These are phyloP conservation scores for Atkinsonella texensis DNA, from an alignment of 2,329 filamentous ascomycete species.

Conservation along the genomic window DNA sequence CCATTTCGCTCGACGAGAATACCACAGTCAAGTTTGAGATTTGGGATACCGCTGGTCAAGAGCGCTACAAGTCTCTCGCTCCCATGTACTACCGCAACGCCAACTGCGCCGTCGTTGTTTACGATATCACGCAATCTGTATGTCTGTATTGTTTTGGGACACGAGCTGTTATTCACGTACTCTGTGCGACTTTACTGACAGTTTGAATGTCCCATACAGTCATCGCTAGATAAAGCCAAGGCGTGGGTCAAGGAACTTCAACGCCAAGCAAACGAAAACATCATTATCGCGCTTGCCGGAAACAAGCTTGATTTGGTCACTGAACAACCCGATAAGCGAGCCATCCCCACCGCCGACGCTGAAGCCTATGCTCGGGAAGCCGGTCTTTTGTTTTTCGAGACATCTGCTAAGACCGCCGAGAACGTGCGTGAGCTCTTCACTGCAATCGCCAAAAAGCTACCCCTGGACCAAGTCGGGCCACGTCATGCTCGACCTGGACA, in stretches of 20 bases:
- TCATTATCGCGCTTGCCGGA: slow-evolving; percentile 93
- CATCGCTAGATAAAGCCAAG: slow-evolving; percentile 97
- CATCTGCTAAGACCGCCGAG: slow-evolving; percentile 91
- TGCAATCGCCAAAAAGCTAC: slow-evolving; percentile 93
- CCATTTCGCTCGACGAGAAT: slow-evolving; percentile 93
- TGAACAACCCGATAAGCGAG: slow-evolving; percentile 90
- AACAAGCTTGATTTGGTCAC: slow-evolving; percentile 97
- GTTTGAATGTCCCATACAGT: slow-evolving; percentile 36
- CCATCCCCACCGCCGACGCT: slow-evolving; percentile 77
- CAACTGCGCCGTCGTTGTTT: slow-evolving; percentile 97
- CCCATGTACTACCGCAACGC: slow-evolving; percentile 99
- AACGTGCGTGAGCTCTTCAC: slow-evolving; percentile 96
- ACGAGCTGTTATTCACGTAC: neutral
- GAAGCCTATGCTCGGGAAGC: slow-evolving; percentile 92
- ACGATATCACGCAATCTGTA: slow-evolving; percentile 99
- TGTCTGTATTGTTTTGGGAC: slow-evolving; percentile 17
- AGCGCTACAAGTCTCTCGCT: slow-evolving; percentile 96
- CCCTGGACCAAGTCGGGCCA: slow-evolving; percentile 90
- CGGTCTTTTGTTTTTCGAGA: slow-evolving; percentile 94
- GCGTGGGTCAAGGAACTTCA: slow-evolving; percentile 99
- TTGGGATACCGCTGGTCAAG: slow-evolving; percentile 97
- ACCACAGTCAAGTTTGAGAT: slow-evolving; percentile 99
- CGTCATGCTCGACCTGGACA: slow-evolving; percentile 63
- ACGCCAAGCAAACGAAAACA: slow-evolving; percentile 98
- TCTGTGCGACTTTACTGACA: neutral